Percentiles rank a stretch among this genome's conserved stretches.
Conservation (phyloP, 1,284 basidiomycete species). For the Termitomyces sp. region DNA sequence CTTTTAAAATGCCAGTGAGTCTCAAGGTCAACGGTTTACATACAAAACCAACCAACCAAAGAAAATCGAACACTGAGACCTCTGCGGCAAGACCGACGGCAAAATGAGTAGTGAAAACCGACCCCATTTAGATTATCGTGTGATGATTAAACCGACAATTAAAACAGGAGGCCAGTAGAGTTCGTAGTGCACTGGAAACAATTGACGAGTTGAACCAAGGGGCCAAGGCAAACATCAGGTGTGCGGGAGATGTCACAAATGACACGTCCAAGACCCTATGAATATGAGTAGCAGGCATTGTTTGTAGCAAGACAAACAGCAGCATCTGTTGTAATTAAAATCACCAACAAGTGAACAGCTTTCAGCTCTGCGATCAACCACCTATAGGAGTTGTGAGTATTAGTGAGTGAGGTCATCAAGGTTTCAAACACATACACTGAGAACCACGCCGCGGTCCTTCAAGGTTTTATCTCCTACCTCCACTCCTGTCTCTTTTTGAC, state of each 20-base stretch:
- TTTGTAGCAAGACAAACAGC: not conserved
- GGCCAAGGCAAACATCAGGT: not conserved
- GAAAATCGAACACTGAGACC: not conserved
- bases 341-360: not conserved
- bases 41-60: not conserved
- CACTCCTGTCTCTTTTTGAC: constrained; percentile 13
- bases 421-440: not conserved
- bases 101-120: not conserved
- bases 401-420: not conserved
- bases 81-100: not conserved
- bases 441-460: not conserved
- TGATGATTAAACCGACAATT: not conserved
- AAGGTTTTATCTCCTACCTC: constrained; percentile 4
- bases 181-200: not conserved
- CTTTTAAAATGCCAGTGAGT: not conserved
- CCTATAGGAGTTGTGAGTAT: not conserved
- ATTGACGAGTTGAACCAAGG: not conserved
- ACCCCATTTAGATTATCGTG: not conserved
- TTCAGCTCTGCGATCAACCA: not conserved
- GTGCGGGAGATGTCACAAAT: not conserved
- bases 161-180: not conserved
- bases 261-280: not conserved
- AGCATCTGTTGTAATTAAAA: not conserved
- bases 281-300: not conserved
- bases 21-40: not conserved